Evolutionary conservation across 2,329 filamentous ascomycete species (phyloP), one percentile per base, ranked within the genome.

Genomic region (Colletotrichum lentis): DNA sequence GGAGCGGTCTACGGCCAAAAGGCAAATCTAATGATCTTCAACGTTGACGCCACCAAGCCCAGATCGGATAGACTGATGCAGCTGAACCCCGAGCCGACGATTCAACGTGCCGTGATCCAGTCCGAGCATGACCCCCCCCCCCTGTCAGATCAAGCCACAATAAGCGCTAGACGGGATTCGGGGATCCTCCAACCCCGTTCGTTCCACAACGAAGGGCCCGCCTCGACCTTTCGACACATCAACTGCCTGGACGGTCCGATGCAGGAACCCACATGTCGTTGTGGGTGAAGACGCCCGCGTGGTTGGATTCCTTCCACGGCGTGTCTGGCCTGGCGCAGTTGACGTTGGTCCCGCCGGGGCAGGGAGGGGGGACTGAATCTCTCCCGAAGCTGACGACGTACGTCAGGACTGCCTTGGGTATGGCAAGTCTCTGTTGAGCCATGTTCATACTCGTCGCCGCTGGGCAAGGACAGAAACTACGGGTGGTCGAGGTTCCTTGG

Each of bases 331-430:
- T 71, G 12, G n/a, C 67, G 46, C 50, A 53, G 56, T 52, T 67
- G 16, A 69, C 35, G n/a, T 67, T 62, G 8, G 67, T 67, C 0
- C 77, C 76, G 0, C 72, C 74, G 0, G 0, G 71, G 61, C 2
- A 81, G 70, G 14, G 77, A 73, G 31, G 7, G 31, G 5, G 8
- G 31, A 31, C 31, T 10, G 31, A 3, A 10, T 31, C 2, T 31
- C 31, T 31, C 31, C 8, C 10, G 31, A 31, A 31, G 31, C 31
- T 31, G 31, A 2, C 31, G 31, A 31, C 31, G 31, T 31, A 31
- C 31, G 10, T 10, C 31, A 31, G 2, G 31, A 31, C 31, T 7
- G 31, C 31, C 31, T 7, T 31, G 31, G 8, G 31, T 31, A 31
- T 31, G 31, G 1, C 31, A 2, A 31, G 27, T 31, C 27, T 31